Percentiles rank a stretch among this genome's conserved stretches.
These are phyloP conservation scores for Leccinum huronense DNA, from an alignment of 1,284 basidiomycete species.

Conservation along the genomic window DNA sequence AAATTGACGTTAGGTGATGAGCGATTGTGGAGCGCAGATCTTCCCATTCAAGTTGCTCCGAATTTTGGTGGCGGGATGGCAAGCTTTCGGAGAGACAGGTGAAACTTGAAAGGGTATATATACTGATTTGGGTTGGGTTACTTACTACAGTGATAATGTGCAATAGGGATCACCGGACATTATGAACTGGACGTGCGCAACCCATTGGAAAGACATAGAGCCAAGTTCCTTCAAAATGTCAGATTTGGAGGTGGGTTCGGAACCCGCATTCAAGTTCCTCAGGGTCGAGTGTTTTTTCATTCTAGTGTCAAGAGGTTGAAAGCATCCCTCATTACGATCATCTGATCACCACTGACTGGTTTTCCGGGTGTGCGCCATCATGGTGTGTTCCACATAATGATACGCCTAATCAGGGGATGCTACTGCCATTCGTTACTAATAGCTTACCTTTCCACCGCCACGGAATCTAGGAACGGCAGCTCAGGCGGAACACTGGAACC, in stretches of 20 bases:
- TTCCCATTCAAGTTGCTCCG: neutral
- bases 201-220: neutral
- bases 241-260: neutral
- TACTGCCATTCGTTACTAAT: neutral
- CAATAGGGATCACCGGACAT: neutral
- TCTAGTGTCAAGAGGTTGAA: neutral
- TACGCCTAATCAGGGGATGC: neutral
- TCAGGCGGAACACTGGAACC: neutral
- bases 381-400: neutral
- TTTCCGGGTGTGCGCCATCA: slow-evolving; percentile 1
- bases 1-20: slow-evolving; percentile 5
- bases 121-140: neutral
- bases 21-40: slow-evolving; percentile 8
- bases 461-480: neutral
- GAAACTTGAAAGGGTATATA: neutral
- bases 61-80: neutral
- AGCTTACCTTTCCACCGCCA: neutral
- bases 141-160: neutral
- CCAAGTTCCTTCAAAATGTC: neutral
- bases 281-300: neutral
- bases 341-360: neutral
- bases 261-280: neutral
- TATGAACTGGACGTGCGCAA: neutral
- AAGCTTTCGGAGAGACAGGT: neutral
- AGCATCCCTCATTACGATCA: neutral